Evolutionary conservation across 228 moss, liverwort and hornwort species (phyloP), one percentile per base, ranked within the genome.

Genomic region (Sphagnum magellanicum): DNA sequence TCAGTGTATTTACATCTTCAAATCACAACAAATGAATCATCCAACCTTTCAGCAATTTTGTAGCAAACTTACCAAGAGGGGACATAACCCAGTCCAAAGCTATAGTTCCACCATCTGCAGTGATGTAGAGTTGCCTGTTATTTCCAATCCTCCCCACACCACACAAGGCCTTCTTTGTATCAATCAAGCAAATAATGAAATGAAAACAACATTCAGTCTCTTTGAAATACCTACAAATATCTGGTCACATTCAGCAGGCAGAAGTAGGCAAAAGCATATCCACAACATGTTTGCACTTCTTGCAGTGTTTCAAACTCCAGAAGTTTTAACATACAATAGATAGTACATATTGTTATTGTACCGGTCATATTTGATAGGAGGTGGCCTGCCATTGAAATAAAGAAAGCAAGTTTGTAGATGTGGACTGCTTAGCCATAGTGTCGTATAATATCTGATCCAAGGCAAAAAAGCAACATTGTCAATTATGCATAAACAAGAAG

Each of bases 391-490:
- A 53, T 81, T 76, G 70, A 90, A 87, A 71, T 90, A 90, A 60
- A 95, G 87, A 75, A 90, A 95, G 52, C 80, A 60, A 59, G 87
- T 92, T 77, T 90, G 92, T 60, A 95, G 75, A 73, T 95, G 95
- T 46, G 95, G 95, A 74, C 95, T 92, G 77, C 84, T 83, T 71
- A 95, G 83, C 95, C 95, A 95, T 55, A 88, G 88, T 53, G 95
- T 92, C 73, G 85, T 76, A 65, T 79, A 70, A 68, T 65, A 95
- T 73, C 94, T 94, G 12, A 55, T 32, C 32, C 32, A 32, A 32
- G 32, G 32, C 2, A 2, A 32, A 32, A 32, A 32, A 32, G 3
- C 32, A 32, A 32, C 32, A 32, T 32, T 32, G 32, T 32, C 32
- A 32, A 32, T 32, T 32, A 32, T 3, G 3, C 3, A 32, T 32